Evolutionary conservation across 495 filamentous ascomycete genomes (phyloP), one percentile per base, ranked within the genome.

Genomic region (Penicillium lagena): DNA sequence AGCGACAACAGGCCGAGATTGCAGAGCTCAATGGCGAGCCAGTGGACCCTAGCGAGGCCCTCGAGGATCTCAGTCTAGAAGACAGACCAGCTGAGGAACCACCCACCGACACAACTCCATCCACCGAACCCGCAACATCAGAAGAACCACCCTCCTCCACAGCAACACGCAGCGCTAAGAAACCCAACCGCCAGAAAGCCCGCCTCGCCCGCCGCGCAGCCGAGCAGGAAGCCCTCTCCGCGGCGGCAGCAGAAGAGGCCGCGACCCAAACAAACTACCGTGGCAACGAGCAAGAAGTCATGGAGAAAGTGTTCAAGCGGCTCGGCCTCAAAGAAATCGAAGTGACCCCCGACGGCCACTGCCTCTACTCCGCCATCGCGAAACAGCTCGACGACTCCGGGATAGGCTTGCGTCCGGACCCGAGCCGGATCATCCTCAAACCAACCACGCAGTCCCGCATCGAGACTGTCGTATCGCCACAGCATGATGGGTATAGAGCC

Each of bases 311-410:
- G 7, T 86, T 95, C 54, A 63, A 72, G 36, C 69, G 72, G 9
- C 63, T 82, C 39, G 68, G 69, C 4, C 69, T 97, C 29, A 74
- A 67, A 14, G 90, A 97, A 69, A 75, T 86, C 42, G 80, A 86
- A 43, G 89, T 97, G 27, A 78, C 74, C 12, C 89, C 93, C 1
- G 91, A 98, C 57, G 93, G 93, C 1, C 93, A 98, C 58, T 98
- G 93, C 62, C 72, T 98, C n/a, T 98, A 95, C 67, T 83, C 87
- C 7, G 90, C 94, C 1, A 73, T 98, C 35, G 90, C 91, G 34
- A 87, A 90, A 58, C 90, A 95, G 66, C 68, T 96, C 34, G 51
- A 67, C 28, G 59, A 62, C 28, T 48, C 54, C 8, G 66, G 69
- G 31, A 35, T 74, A 10, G 77, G 70, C 2, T 57, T 78, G 44